Evolutionary conservation across 768 basidiomycete species (phyloP), one percentile per base, ranked within the genome.

Genomic region (Lentinula guzmanii): DNA sequence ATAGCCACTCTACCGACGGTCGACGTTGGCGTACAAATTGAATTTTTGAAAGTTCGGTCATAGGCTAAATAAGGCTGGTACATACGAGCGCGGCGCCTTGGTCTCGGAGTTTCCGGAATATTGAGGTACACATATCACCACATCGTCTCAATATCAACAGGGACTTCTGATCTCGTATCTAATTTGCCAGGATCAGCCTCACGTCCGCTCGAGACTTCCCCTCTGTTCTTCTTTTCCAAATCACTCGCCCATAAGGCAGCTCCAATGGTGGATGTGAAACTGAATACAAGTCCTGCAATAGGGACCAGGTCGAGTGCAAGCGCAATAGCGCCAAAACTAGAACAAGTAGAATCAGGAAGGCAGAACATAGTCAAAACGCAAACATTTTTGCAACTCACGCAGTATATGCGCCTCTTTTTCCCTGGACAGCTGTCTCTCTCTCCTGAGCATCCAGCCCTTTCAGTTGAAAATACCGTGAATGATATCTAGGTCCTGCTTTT

Each of bases 231-330:
- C 61, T 75, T 79, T 71, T 91, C 87, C n/a, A 89, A 58, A 51
- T 86, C 80, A 31, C 82, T 80, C 0, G 86, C 88, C 87, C 87
- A 91, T 7, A 91, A 72, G 9, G 89, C 89, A 1, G 87, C 87
- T 24, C 89, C 89, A 24, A 88, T 82, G 1, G 84, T 80, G 21
- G 82, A 83, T 0, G 86, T 86, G 68, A 88, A 81, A 45, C 73
- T 79, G 70, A 87, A 86, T 33, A 86, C 67, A 37, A 86, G 79
- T 4, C 84, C 83, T 39, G 80, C 74, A 21, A 86, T 68, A 2
- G 89, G 89, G 50, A 90, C 71, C 51, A 90, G 76, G 66, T 82
- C 84, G 60, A 90, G 73, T 5, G 80, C 74, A 56, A 87, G 74
- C 0, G 86, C 80, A n/a, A 77, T 74, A 24, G 81, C 79, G 3